phyloP scores from a whole-genome alignment of 768 basidiomycete species.

The Podaxis sp. region DNA sequence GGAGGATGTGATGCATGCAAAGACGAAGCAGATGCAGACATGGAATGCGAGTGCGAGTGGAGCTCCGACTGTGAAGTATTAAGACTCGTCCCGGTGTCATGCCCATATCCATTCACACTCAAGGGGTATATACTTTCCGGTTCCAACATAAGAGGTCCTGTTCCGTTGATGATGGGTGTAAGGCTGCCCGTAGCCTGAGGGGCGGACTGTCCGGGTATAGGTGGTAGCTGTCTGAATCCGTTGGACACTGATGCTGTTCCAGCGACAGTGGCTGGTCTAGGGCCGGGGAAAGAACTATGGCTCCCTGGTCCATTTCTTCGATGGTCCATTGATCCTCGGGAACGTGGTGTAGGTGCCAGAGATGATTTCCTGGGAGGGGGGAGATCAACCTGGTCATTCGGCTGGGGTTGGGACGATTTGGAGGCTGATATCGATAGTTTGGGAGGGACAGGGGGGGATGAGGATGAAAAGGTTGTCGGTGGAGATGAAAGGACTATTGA shows the following conservation, averaged over 20 bases:
- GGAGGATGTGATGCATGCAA: constrained; percentile 17
- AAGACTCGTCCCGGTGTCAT: neutral
- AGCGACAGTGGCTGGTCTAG: constrained; percentile 9
- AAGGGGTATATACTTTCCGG: constrained; percentile 8
- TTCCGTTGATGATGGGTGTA: constrained; percentile 9
- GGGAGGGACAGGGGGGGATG: constrained; percentile 18
- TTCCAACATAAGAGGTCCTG: constrained; percentile 9
- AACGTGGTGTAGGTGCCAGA: constrained; percentile 18
- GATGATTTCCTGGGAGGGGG: constrained; percentile 27
- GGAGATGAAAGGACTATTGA: constrained; percentile 23
- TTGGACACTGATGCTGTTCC: neutral
- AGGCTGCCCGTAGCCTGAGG: neutral
- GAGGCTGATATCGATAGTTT: constrained; percentile 23
- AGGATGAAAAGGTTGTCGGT: constrained; percentile 23
- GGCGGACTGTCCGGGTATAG: constrained; percentile 12
- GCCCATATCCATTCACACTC: neutral
- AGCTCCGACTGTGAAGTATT: constrained; percentile 9
- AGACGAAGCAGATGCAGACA: constrained; percentile 14
- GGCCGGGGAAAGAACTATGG: neutral
- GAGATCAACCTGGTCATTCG: constrained; percentile 16
- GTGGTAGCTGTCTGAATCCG: constrained; percentile 13
- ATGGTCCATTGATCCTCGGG: constrained; percentile 15
- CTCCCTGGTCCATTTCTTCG: constrained; percentile 11
- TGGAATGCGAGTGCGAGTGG: constrained; percentile 5
- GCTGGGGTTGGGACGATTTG: constrained; percentile 17